phyloP scores from a whole-genome alignment of 192 early-diverging fungal species.

The Allomyces arbusculus region DNA sequence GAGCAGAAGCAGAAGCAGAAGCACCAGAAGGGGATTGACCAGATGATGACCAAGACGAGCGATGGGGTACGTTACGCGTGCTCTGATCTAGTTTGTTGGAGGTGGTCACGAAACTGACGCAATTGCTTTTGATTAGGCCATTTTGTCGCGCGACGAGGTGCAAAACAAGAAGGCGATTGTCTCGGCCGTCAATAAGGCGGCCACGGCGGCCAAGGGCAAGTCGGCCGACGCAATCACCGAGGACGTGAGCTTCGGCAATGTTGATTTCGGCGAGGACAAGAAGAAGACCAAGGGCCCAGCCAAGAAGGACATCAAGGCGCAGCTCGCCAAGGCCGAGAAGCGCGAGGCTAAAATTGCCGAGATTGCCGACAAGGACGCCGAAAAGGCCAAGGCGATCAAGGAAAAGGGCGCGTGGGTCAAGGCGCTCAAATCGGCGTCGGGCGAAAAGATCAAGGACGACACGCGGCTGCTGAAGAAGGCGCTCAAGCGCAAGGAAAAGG shows the following conservation, averaged over 20 bases:
- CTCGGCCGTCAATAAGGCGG: too few species aligned
- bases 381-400: constrained; percentile 36
- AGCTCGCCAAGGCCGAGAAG: constrained; percentile 56
- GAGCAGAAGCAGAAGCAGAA: constrained; percentile 25
- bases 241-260: constrained; percentile 41
- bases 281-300: constrained; percentile 44
- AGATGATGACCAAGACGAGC: constrained; percentile 37
- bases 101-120: too few species aligned
- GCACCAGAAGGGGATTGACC: constrained; percentile 30
- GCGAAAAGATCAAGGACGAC: constrained; percentile 86
- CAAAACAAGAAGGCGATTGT: neutral
- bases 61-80: constrained; percentile 15
- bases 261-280: constrained; percentile 38
- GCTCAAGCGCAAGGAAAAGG: constrained; percentile 59
- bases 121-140: too few species aligned
- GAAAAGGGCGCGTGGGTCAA: constrained; percentile 69
- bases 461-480: constrained; percentile 74
- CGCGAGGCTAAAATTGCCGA: constrained; percentile 44
- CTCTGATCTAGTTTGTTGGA: too few species aligned
- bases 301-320: constrained; percentile 38
- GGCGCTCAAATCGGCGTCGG: constrained; percentile 53
- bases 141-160: constrained; percentile 13
- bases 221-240: constrained; percentile 28
- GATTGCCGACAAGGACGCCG: constrained; percentile 32
- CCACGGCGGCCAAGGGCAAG: constrained; percentile 1